A percentile compares a stretch with the other conserved stretches of the same genome.
phyloP scores from a whole-genome alignment of 225 moss, liverwort and hornwort species.

The Straminergon stramineum region DNA sequence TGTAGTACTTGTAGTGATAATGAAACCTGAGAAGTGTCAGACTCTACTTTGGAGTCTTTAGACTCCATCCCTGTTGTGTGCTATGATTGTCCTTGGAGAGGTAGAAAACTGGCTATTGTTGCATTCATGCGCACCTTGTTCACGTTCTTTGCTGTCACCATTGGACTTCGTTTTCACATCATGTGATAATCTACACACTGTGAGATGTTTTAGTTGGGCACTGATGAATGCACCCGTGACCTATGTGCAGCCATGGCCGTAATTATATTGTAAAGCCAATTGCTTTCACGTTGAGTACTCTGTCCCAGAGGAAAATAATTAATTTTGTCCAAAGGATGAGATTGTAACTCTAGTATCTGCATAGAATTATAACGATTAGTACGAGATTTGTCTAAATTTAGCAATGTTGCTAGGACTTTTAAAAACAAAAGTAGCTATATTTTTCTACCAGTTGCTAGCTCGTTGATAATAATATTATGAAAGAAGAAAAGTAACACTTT shows the following conservation, averaged over 20 bases:
- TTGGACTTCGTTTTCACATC: neutral
- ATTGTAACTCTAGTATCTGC: neutral
- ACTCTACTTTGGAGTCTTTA: neutral
- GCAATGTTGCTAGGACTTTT: too few species aligned
- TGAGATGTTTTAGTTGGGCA: neutral
- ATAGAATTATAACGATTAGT: neutral
- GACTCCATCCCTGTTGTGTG: neutral
- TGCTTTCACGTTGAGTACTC: neutral
- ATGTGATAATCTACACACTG: neutral
- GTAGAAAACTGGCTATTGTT: neutral
- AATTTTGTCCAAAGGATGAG: neutral
- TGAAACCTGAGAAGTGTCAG: neutral
- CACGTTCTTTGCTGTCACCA: neutral
- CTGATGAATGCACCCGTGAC: neutral
- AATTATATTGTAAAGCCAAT: neutral
- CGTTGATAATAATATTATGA: neutral
- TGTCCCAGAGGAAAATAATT: neutral
- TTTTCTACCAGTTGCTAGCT: neutral
- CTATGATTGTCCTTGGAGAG: neutral
- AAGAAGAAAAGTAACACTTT: too few species aligned
- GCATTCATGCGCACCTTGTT: neutral
- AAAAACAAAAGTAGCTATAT: neutral
- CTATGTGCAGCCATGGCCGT: neutral
- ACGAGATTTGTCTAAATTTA: neutral
- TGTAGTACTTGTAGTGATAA: neutral